phyloP scores from a whole-genome alignment of 106 monocot species.

The Platanthera zijinensis region DNA sequence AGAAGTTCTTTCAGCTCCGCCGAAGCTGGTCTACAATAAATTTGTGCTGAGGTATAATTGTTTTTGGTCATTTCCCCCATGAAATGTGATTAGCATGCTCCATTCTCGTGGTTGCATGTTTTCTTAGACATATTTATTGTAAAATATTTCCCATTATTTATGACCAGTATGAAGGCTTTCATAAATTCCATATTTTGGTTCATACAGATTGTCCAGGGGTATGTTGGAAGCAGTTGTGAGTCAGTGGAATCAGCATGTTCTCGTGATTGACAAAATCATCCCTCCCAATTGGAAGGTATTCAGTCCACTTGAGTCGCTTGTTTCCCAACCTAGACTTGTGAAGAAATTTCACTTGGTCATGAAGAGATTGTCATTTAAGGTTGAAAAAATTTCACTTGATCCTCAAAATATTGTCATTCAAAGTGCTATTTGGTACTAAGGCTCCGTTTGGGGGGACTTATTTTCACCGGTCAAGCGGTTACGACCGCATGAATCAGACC shows the following conservation, averaged over 20 bases:
- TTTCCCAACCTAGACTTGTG: not conserved
- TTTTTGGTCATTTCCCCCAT: not conserved
- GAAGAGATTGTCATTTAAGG: too few relatives aligned
- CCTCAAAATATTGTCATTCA: too few relatives aligned
- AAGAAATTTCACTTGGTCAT: not conserved
- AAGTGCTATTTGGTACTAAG: too few relatives aligned
- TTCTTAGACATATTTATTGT: not conserved
- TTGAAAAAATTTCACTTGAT: too few relatives aligned
- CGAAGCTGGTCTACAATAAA: constrained; percentile 84
- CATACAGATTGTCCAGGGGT: constrained; percentile 63
- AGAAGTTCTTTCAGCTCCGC: constrained; percentile 90
- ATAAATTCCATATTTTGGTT: not conserved
- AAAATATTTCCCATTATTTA: not conserved
- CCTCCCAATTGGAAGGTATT: constrained; percentile 87
- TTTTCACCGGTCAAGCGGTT: too few relatives aligned
- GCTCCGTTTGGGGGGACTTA: too few relatives aligned
- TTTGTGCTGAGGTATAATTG: constrained; percentile 66
- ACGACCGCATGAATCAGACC: too few relatives aligned
- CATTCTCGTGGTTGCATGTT: not conserved
- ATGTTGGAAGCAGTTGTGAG: constrained; percentile 64
- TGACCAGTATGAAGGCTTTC: not conserved
- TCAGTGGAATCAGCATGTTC: constrained; percentile 75
- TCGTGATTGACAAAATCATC: constrained; percentile 70
- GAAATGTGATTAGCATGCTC: not conserved
- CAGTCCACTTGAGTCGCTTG: not conserved